A percentile compares a stretch with the other conserved stretches of the same genome.
These are phyloP conservation scores for Cenococcum geophilum DNA, from an alignment of 495 filamentous ascomycete species.

Conservation along the genomic window DNA sequence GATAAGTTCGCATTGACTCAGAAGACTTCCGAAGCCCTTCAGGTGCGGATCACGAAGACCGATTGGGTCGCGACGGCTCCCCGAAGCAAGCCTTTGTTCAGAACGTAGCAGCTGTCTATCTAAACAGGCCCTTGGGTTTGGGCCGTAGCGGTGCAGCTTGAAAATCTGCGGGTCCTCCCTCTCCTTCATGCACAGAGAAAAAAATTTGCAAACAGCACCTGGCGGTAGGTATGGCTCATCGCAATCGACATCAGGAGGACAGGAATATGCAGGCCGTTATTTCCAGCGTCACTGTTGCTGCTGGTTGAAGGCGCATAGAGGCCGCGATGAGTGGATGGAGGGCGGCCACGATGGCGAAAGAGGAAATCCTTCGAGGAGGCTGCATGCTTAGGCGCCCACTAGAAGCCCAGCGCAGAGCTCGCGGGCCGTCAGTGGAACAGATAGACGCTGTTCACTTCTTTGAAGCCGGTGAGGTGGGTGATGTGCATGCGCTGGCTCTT, in stretches of 20 bases:
- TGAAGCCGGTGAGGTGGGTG: neutral
- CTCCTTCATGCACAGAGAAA: neutral
- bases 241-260: neutral
- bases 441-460: neutral
- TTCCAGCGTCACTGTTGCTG: neutral
- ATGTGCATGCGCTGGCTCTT: neutral
- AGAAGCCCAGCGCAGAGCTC: neutral
- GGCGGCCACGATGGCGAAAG: neutral
- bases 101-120: neutral
- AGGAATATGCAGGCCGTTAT: neutral
- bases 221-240: neutral
- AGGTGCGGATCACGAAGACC: too few species aligned
- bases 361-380: neutral
- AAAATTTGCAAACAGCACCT: too few species aligned
- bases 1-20: too few species aligned
- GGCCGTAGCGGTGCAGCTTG: neutral
- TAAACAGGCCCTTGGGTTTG: neutral
- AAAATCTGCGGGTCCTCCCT: neutral
- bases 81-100: too few species aligned
- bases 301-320: neutral
- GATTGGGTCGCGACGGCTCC: too few species aligned
- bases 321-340: neutral
- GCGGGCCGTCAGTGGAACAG: neutral
- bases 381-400: conserved; percentile 1
- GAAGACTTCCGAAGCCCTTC: too few species aligned